Evolutionary conservation across 352 stramenopile genomes (phyloP).

Genomic region (Phytophthora ohioensis): DNA sequence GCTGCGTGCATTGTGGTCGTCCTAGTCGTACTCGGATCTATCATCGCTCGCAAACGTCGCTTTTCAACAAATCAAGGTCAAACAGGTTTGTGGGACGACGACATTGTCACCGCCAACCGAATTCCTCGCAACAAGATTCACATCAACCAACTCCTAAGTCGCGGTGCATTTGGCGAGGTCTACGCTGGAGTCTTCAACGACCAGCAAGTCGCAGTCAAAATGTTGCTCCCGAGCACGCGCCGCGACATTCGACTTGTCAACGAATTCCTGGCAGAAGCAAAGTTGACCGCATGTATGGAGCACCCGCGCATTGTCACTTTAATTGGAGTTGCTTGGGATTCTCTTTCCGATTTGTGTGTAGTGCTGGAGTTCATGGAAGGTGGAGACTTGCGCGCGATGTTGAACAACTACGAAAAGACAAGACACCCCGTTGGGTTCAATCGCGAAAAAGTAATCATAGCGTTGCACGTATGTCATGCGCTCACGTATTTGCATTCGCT

Average conservation of each 20-base stretch:
- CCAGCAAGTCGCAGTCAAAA: constrained; percentile 56
- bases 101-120: constrained; percentile 27
- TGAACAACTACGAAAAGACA: constrained; percentile 25
- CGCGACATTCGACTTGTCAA: constrained; percentile 38
- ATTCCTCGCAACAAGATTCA: constrained; percentile 43
- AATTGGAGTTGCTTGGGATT: constrained; percentile 60
- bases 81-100: constrained; percentile 38
- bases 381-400: constrained; percentile 34
- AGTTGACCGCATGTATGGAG: constrained; percentile 50
- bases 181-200: constrained; percentile 42
- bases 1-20: too few species aligned
- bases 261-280: constrained; percentile 51
- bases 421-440: constrained; percentile 33
- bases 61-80: too few species aligned
- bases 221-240: constrained; percentile 30
- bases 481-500: constrained; percentile 39
- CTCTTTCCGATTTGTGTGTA: constrained; percentile 42
- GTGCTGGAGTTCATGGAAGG: constrained; percentile 56
- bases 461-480: constrained; percentile 38
- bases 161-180: constrained; percentile 50
- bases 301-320: constrained; percentile 65
- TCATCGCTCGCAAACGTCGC: too few species aligned
- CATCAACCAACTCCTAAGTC: constrained; percentile 35
- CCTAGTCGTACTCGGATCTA: too few species aligned
- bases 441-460: constrained; percentile 39